These are phyloP conservation scores for Pseudocercospora macadamiae DNA, from an alignment of 2,329 filamentous ascomycete species.

Conservation along the genomic window DNA sequence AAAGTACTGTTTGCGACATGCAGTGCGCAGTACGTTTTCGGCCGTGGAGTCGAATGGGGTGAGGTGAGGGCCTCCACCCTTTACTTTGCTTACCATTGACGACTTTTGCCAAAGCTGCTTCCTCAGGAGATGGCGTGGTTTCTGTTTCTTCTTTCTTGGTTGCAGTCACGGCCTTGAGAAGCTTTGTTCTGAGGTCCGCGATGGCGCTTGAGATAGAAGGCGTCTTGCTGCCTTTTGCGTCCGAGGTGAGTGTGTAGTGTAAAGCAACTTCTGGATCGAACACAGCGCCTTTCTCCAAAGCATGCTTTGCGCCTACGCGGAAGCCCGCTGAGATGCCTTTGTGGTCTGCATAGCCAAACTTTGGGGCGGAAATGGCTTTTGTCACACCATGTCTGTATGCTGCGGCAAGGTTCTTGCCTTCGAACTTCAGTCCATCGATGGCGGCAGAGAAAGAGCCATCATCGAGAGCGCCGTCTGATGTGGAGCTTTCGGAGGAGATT, in stretches of 20 bases:
- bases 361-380: conserved; percentile 43
- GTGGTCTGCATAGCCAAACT: conserved; percentile 31
- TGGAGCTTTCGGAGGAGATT: conserved; percentile 60
- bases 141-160: conserved; percentile 37
- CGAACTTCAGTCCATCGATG: conserved; percentile 48
- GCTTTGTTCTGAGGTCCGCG: conserved; percentile 55
- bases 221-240: conserved; percentile 49
- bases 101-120: conserved; percentile 45
- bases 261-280: conserved; percentile 44
- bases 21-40: too few species aligned
- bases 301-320: conserved; percentile 39
- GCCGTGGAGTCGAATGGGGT: too few species aligned
- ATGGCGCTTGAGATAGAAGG: conserved; percentile 60
- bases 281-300: conserved; percentile 39
- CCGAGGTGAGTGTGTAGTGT: conserved; percentile 56
- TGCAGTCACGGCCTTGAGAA: conserved; percentile 55
- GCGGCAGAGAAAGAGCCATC: conserved; percentile 59
- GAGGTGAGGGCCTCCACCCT: too few species aligned
- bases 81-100: too few species aligned
- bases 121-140: conserved; percentile 51
- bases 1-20: too few species aligned
- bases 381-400: conserved; percentile 45
- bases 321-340: conserved; percentile 45
- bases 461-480: conserved; percentile 55
- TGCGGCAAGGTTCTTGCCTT: conserved; percentile 43